Evolutionary conservation across 306 rosid genomes (phyloP), one percentile per base, ranked within the genome.

Genomic region (Nissolia schottii): DNA sequence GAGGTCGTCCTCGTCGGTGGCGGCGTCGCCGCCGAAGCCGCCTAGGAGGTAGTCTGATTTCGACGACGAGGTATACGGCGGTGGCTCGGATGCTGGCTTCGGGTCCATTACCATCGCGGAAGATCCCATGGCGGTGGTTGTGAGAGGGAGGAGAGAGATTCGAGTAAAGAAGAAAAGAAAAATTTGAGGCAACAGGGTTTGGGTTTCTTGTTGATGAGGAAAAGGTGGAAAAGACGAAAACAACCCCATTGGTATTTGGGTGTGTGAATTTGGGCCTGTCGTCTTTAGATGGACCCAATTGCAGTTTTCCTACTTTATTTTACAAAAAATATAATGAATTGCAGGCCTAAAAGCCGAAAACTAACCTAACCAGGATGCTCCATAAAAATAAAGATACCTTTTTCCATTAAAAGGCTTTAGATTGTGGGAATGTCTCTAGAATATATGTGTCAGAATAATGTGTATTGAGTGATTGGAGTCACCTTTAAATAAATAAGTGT

Each of bases 1-100:
- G 64, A 91, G 96, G 63, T 95, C 99, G 41, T 89, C 97, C 6
- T 88, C 96, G 53, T 88, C 96, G 80, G 86, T 20, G 46, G 79
- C 28, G 24, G 77, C 37, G 5, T 81, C 95, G 1, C 18, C 43
- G 22, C 60, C 57, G 32, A 34, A 51, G 11, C 63, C 14, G 25
- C 82, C 63, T 9, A 78, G 71, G 2, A 65, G 89, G 77, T 82
- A 80, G 32, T 91, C 95, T 16, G 92, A 84, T 78, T 88, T 84
- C 10, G 77, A 45, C 0, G 91, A 76, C 0, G 93, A 85, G 34
- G 89, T 64, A 0, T 83, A 84, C 0, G 93, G 86, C 34, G 97
- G 97, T 1, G 90, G 96, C 40, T 91, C 99, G 16, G 48, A 25
- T 7, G 79, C 1, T 23, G 94, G 85, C 16, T 94, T 94, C 0